Conservation (phyloP, 2,329 filamentous ascomycete genomes). For the Atkinsonella texensis region DNA sequence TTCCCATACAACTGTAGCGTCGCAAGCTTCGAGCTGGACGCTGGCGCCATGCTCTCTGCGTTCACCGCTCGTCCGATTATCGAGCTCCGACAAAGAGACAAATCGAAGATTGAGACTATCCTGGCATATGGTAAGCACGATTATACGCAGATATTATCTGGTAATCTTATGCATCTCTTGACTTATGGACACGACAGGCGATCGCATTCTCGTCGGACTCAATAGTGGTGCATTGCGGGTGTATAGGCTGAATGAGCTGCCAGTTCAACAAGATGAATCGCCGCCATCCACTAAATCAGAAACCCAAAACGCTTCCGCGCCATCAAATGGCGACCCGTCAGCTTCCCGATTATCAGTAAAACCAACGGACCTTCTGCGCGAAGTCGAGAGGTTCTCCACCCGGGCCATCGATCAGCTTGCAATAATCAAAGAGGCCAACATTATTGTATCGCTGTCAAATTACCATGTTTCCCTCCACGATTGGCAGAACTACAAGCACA, state of each 20-base stretch:
- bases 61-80: slow-evolving; percentile 94
- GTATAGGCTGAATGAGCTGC: slow-evolving; percentile 73
- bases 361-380: slow-evolving; percentile 74
- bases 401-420: slow-evolving; percentile 87
- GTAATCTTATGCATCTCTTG: not conserved
- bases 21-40: slow-evolving; percentile 28
- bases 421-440: slow-evolving; percentile 88
- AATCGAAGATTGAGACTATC: slow-evolving; percentile 93
- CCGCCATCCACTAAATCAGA: slow-evolving; percentile 12
- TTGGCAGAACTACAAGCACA: slow-evolving; percentile 67
- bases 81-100: slow-evolving; percentile 92
- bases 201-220: slow-evolving; percentile 82
- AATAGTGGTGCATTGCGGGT: slow-evolving; percentile 82
- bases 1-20: slow-evolving; percentile 16
- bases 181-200: slow-evolving; percentile 39
- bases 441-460: slow-evolving; percentile 83
- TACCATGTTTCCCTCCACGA: slow-evolving; percentile 85
- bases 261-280: slow-evolving; percentile 22
- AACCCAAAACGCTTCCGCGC: slow-evolving; percentile 17
- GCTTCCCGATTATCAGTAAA: slow-evolving; percentile 26
- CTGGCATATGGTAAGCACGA: slow-evolving; percentile 62
- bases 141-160: not conserved
- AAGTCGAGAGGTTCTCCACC: slow-evolving; percentile 87
- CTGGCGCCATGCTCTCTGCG: slow-evolving; percentile 75
- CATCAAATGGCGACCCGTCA: slow-evolving; percentile 16